A percentile compares a stretch with the other conserved stretches of the same genome.
Evolutionary conservation across 2,329 filamentous ascomycete genomes (phyloP).

Genomic region (Curvularia hawaiiensis): DNA sequence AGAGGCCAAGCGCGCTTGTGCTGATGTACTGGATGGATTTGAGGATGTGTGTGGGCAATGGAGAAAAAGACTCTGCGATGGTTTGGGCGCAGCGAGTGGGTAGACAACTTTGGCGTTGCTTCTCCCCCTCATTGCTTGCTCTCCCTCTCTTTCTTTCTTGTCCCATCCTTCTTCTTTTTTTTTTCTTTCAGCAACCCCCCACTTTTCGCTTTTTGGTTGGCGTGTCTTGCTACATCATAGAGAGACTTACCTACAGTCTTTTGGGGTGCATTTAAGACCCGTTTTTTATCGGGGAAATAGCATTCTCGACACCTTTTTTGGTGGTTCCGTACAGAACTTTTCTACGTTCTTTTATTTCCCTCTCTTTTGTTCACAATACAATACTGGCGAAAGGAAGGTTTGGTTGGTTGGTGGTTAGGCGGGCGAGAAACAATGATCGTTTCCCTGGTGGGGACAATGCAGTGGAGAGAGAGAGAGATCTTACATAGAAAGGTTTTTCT

Average conservation of each 20-base stretch:
- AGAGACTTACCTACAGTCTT: too few relatives aligned
- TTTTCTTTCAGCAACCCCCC: too few relatives aligned
- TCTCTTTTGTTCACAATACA: neutral
- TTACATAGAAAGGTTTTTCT: neutral
- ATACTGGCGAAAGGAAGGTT: neutral
- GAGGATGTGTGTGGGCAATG: conserved; percentile 87
- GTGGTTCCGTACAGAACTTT: neutral
- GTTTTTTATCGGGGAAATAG: neutral
- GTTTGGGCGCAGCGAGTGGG: conserved; percentile 45
- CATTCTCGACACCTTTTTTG: neutral
- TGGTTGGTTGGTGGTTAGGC: neutral
- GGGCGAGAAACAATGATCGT: neutral
- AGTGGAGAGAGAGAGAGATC: neutral
- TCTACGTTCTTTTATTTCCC: neutral
- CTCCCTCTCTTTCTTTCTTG: too few relatives aligned
- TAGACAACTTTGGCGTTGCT: conserved; percentile 17
- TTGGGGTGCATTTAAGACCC: too few relatives aligned
- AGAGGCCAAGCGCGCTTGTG: conserved; percentile 83
- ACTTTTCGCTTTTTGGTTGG: neutral
- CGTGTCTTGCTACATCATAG: neutral
- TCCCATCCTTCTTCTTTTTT: too few relatives aligned
- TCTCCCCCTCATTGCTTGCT: neutral
- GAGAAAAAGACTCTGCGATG: conserved; percentile 71
- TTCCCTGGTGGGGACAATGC: neutral
- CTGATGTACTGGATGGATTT: conserved; percentile 89